Conservation (phyloP, 306 rosid species). For the Trifolium dubium region DNA sequence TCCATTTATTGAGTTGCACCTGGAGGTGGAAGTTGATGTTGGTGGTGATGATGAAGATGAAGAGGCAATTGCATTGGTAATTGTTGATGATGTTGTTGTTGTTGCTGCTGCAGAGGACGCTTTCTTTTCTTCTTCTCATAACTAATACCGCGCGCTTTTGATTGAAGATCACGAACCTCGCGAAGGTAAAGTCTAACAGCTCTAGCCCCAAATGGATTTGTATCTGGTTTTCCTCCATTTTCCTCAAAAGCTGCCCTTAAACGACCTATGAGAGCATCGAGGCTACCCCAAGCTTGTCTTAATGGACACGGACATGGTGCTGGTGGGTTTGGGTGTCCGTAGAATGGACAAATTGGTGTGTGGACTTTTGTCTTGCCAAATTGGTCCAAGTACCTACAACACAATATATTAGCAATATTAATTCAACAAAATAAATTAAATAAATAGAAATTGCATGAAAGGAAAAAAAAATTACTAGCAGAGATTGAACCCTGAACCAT, state of each 20-base stretch:
- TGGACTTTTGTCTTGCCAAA: constrained; percentile 97
- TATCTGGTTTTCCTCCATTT: constrained; percentile 94
- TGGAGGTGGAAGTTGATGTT: constrained; percentile 51
- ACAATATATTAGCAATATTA: constrained; percentile 8
- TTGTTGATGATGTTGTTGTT: constrained; percentile 18
- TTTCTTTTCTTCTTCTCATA: constrained; percentile 96
- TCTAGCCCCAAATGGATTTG: constrained; percentile 93
- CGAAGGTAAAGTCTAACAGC: constrained; percentile 96
- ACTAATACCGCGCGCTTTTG: constrained; percentile 97
- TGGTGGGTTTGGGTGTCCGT: constrained; percentile 93
- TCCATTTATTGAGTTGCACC: constrained; percentile 53
- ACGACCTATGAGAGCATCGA: constrained; percentile 94
- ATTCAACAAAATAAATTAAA: neutral
- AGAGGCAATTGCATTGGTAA: neutral
- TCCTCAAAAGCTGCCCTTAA: constrained; percentile 97
- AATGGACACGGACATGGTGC: constrained; percentile 98
- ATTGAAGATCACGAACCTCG: constrained; percentile 95
- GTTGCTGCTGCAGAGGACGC: constrained; percentile 54
- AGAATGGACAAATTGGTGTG: constrained; percentile 89
- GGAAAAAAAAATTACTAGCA: neutral
- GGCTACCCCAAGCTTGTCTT: constrained; percentile 98
- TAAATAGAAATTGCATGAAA: neutral
- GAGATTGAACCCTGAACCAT: neutral
- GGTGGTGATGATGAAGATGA: constrained; percentile 33
- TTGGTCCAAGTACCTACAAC: constrained; percentile 78